Evolutionary conservation across 208 protist species (phyloP).

Genomic region (Trypanosoma cruzi): DNA sequence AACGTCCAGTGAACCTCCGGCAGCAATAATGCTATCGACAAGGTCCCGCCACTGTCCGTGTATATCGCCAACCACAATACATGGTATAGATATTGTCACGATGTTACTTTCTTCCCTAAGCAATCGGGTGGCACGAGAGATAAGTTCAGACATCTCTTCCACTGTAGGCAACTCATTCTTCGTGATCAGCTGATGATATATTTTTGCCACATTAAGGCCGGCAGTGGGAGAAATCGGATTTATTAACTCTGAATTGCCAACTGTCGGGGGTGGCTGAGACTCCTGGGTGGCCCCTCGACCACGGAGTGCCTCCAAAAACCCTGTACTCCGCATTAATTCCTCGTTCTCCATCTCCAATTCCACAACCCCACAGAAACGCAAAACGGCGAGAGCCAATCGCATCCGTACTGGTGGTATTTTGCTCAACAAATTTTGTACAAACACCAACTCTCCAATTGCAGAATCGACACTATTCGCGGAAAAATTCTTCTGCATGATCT

Average conservation of each 20-base stretch:
- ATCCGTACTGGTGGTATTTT: constrained; percentile 56
- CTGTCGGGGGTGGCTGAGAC: too few species aligned
- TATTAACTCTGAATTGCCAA: not conserved
- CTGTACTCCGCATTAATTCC: constrained; percentile 44
- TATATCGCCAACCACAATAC: constrained; percentile 88
- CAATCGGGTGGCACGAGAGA: constrained; percentile 64
- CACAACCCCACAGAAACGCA: constrained; percentile 65
- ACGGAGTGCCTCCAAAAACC: constrained; percentile 44
- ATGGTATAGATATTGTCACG: constrained; percentile 94
- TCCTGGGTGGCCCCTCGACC: too few species aligned
- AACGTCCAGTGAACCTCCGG: constrained; percentile 52
- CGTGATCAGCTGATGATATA: constrained; percentile 62
- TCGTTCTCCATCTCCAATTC: constrained; percentile 82
- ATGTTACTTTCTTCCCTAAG: constrained; percentile 96
- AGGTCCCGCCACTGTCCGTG: constrained; percentile 87
- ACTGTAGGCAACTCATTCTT: constrained; percentile 58
- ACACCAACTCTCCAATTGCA: not conserved
- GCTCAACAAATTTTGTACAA: constrained; percentile 55
- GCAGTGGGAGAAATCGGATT: not conserved
- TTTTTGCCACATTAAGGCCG: constrained; percentile 48
- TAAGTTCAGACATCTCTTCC: constrained; percentile 78
- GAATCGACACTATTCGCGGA: not conserved
- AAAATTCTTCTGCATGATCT: constrained; percentile 24
- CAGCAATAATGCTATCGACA: constrained; percentile 60
- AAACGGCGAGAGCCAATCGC: constrained; percentile 68